phyloP scores from a whole-genome alignment of 192 early-diverging fungal species.

The Gonapodya prolifera region DNA sequence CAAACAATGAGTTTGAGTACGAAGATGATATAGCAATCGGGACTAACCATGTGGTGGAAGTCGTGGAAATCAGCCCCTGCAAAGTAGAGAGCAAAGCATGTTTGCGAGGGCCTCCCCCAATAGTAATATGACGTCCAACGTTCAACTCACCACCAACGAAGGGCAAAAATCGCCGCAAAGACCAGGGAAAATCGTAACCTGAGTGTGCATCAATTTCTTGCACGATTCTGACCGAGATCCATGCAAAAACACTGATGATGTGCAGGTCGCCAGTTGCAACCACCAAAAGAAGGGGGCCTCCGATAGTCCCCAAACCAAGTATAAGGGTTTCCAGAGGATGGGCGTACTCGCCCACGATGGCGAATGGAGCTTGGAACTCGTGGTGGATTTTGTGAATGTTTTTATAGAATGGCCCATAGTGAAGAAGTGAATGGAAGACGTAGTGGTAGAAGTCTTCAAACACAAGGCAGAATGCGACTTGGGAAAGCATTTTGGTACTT shows the following conservation, averaged over 20 bases:
- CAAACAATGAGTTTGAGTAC: conserved; percentile 25
- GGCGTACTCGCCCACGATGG: conserved; percentile 67
- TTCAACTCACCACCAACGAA: conserved; percentile 26
- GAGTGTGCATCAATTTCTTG: conserved; percentile 83
- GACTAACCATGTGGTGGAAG: conserved; percentile 65
- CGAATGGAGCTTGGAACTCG: not conserved
- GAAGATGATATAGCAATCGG: not conserved
- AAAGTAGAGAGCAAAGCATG: conserved; percentile 27
- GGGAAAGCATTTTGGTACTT: conserved; percentile 42
- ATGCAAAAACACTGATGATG: conserved; percentile 67
- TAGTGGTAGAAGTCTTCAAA: conserved; percentile 88
- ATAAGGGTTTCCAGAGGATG: conserved; percentile 76
- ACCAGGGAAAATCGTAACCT: conserved; percentile 95
- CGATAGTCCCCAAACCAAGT: conserved; percentile 74
- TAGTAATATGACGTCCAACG: too few species aligned
- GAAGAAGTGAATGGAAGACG: conserved; percentile 76
- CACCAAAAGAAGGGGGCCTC: conserved; percentile 63
- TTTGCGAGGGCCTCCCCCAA: not conserved
- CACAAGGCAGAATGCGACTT: conserved; percentile 64
- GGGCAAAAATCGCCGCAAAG: conserved; percentile 66
- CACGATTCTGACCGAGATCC: conserved; percentile 70
- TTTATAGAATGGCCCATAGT: conserved; percentile 79
- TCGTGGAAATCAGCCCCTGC: conserved; percentile 89
- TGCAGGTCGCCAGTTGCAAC: conserved; percentile 54
- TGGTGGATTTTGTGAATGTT: conserved; percentile 64